Conservation (phyloP, 2,329 filamentous ascomycete species). For the Epichloe uncinata region DNA sequence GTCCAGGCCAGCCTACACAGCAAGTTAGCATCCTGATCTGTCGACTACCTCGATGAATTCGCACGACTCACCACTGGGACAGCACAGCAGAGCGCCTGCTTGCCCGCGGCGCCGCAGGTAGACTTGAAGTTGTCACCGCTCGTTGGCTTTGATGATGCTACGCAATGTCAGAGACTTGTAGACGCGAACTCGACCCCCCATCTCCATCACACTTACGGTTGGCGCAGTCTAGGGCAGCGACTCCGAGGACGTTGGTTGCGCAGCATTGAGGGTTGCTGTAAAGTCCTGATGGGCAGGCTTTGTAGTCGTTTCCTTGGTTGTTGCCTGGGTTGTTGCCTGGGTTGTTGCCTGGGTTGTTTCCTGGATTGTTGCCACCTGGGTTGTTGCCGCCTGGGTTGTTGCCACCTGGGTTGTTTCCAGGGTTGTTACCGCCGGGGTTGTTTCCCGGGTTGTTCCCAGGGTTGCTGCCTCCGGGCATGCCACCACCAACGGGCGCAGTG, state of each 20-base stretch:
- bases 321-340: background rate
- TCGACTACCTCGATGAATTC: fast-evolving
- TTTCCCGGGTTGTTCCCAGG: background rate
- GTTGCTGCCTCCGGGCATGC: background rate
- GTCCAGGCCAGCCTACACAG: background rate
- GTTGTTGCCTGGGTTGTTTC: background rate
- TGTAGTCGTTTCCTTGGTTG: conserved; percentile 2
- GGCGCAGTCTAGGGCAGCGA: conserved; percentile 32
- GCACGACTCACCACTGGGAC: conserved; percentile 4
- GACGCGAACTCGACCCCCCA: background rate
- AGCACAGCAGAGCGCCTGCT: conserved; percentile 6
- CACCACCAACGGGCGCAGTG: background rate
- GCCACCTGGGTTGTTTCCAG: background rate
- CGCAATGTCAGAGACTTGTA: background rate
- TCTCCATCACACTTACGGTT: conserved; percentile 3
- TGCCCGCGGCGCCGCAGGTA: conserved; percentile 1
- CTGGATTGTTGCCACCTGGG: background rate
- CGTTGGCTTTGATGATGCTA: background rate
- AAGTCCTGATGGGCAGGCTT: conserved; percentile 10
- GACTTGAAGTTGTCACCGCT: conserved; percentile 3
- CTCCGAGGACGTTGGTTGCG: conserved; percentile 31
- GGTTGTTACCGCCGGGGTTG: no score
- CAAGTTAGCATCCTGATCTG: background rate
- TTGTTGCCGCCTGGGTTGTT: no score
- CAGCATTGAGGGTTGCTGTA: conserved; percentile 29